phyloP scores from a whole-genome alignment of 1,284 basidiomycete genomes.

The Moesziomyces aphidis region DNA sequence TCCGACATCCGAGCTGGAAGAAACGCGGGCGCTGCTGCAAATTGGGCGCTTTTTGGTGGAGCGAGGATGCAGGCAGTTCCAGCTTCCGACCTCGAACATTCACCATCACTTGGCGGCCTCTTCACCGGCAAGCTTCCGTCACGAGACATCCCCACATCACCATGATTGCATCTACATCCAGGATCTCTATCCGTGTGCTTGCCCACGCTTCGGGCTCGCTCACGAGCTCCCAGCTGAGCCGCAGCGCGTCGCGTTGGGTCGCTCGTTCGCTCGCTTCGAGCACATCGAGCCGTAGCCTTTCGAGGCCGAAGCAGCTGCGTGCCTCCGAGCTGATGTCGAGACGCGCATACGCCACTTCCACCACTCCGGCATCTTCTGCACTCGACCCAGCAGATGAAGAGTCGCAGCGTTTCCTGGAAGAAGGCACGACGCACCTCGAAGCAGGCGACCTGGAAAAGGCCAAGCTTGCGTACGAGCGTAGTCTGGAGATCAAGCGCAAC shows the following conservation, averaged over 20 bases:
- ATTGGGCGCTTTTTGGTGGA: no score
- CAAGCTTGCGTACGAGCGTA: conserved; percentile 81
- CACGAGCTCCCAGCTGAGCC: neutral
- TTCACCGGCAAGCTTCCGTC: no score
- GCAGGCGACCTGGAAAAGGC: conserved; percentile 87
- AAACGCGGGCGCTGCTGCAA: neutral
- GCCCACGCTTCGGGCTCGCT: conserved; percentile 1
- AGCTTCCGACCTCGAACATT: no score
- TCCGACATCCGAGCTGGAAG: conserved; percentile 7
- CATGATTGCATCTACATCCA: conserved; percentile 32
- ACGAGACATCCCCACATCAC: no score
- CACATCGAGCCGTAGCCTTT: neutral
- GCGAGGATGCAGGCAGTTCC: no score
- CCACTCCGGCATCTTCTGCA: conserved; percentile 80
- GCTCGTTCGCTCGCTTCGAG: neutral
- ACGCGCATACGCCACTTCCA: conserved; percentile 79
- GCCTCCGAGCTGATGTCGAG: neutral
- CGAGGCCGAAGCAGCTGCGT: no score
- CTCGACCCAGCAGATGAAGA: conserved; percentile 85
- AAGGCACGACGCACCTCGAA: conserved; percentile 87
- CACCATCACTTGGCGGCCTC: neutral
- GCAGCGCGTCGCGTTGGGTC: conserved; percentile 3
- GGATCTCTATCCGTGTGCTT: conserved; percentile 6
- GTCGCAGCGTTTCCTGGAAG: conserved; percentile 83
- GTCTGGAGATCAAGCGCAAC: conserved; percentile 82